A percentile compares a stretch with the other conserved stretches of the same genome.
Conservation (phyloP, 2,329 filamentous ascomycete species). For the Ceratocystis huliohia region DNA sequence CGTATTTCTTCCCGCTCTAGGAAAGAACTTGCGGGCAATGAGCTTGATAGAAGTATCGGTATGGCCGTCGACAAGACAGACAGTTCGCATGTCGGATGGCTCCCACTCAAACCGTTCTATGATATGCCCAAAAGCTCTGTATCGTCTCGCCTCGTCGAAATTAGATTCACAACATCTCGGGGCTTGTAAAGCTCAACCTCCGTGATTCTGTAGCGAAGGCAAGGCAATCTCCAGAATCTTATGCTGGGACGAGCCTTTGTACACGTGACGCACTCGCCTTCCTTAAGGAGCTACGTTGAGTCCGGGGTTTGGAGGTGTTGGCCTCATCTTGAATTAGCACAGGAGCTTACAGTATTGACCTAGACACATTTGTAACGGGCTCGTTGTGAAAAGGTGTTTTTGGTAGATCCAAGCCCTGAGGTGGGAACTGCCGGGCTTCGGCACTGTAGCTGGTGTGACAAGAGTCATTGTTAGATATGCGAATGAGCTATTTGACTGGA, state of each 20-base stretch:
- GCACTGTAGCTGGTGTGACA: no score
- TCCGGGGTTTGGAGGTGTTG: no score
- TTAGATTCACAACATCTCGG: conserved; percentile 40
- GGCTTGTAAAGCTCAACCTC: conserved; percentile 47
- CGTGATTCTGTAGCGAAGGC: conserved; percentile 48
- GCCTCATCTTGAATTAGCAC: no score
- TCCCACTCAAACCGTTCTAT: conserved; percentile 46
- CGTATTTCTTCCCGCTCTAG: conserved; percentile 40
- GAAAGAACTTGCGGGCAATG: conserved; percentile 41
- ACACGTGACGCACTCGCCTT: conserved; percentile 41
- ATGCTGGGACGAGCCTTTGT: conserved; percentile 35
- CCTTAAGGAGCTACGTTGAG: conserved; percentile 32
- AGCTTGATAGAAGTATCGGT: conserved; percentile 37
- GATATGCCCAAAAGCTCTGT: conserved; percentile 29
- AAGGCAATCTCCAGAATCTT: conserved; percentile 43
- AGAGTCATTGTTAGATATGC: no score
- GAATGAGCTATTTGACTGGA: no score
- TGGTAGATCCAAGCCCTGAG: no score
- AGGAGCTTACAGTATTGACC: no score
- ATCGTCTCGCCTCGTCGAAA: conserved; percentile 37
- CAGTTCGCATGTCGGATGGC: conserved; percentile 36
- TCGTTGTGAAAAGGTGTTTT: no score
- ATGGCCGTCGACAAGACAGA: conserved; percentile 43
- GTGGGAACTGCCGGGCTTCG: no score
- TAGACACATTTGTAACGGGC: no score